Conservation (phyloP, 495 filamentous ascomycete genomes). For the Hypoxylon fragiforme region DNA sequence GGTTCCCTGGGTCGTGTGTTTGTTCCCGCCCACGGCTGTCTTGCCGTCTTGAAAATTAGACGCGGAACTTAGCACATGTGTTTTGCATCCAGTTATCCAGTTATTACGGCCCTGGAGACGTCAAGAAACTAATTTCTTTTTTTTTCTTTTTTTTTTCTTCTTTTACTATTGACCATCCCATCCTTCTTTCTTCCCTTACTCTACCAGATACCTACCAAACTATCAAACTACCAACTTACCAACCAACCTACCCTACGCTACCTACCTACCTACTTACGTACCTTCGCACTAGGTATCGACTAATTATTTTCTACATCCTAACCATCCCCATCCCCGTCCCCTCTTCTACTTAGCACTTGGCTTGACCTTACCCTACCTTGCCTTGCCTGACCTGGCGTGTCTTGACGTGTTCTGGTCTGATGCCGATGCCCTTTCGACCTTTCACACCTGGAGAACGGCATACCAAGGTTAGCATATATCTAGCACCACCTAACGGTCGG, state of each 20-base stretch:
- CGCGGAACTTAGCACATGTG: constrained; percentile 7
- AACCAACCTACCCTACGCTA: too few species aligned
- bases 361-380: not conserved
- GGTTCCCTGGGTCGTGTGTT: constrained; percentile 8
- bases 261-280: too few species aligned
- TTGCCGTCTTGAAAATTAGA: constrained; percentile 30
- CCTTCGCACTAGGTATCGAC: too few species aligned
- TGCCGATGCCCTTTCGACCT: constrained; percentile 10
- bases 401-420: constrained; percentile 2
- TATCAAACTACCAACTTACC: not conserved
- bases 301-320: not conserved
- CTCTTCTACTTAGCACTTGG: too few species aligned
- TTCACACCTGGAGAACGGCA: constrained; percentile 1
- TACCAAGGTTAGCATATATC: constrained; percentile 4
- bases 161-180: too few species aligned
- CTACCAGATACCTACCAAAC: too few species aligned
- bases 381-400: constrained; percentile 6
- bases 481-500: constrained; percentile 13
- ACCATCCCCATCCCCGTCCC: not conserved
- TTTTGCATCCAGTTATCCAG: not conserved
- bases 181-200: too few species aligned
- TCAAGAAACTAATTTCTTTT: too few species aligned
- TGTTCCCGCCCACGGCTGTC: constrained; percentile 14
- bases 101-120: too few species aligned
- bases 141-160: too few species aligned